Conservation (phyloP, 1,284 basidiomycete genomes). For the Ustilago hordei region DNA sequence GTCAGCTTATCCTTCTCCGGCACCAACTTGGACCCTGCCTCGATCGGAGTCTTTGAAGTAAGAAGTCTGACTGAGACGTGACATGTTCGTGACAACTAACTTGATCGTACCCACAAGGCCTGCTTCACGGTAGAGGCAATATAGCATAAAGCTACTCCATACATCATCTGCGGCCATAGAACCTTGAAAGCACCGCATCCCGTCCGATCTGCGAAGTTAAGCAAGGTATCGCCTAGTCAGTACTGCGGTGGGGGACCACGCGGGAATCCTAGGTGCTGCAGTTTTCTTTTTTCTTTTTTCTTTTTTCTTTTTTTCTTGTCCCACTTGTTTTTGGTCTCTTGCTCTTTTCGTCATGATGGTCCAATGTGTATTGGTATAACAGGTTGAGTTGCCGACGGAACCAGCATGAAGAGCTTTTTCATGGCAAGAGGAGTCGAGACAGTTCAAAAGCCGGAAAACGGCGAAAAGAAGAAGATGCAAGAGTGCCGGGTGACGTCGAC, state of each 20-base stretch:
- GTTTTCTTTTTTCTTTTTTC: conserved; percentile 15
- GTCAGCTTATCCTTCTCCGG: not conserved
- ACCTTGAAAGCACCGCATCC: conserved; percentile 83
- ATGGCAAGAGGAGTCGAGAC: not conserved
- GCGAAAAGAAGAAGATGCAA: not conserved
- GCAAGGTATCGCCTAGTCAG: conserved; percentile 82
- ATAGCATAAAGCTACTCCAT: rapidly evolving
- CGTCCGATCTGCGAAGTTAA: conserved; percentile 84
- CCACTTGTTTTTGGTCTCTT: not conserved
- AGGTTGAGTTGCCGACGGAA: not conserved
- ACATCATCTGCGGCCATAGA: conserved; percentile 79
- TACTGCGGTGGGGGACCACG: conserved; percentile 86
- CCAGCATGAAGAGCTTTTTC: not conserved
- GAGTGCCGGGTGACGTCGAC: conserved; percentile 30
- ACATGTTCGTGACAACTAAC: not conserved
- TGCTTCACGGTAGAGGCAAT: no score
- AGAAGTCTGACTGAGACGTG: not conserved
- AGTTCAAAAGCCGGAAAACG: not conserved
- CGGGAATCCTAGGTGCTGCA: conserved; percentile 81
- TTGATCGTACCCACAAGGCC: no score
- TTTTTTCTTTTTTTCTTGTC: not conserved
- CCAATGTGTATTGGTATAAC: not conserved
- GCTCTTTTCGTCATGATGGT: not conserved
- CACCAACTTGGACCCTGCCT: not conserved
- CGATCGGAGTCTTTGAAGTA: not conserved